Percentiles rank a stretch among this genome's conserved stretches.
Conservation (phyloP, 1,284 basidiomycete genomes). For the Pseudozyma sp. region DNA sequence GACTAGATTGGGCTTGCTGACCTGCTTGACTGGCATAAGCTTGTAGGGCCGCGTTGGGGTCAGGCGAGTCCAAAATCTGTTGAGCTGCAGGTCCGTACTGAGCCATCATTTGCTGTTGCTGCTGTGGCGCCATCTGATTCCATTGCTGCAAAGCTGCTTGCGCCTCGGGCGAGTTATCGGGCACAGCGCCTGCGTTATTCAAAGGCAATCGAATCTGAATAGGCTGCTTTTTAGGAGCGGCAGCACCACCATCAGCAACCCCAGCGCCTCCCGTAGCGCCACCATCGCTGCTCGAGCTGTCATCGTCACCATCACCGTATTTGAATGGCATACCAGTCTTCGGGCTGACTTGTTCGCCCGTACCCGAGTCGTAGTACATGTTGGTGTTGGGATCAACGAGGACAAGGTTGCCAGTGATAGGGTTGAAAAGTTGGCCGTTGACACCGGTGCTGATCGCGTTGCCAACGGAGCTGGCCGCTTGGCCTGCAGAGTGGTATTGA, state of each 20-base stretch:
- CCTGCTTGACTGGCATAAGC: slow-evolving; percentile 17
- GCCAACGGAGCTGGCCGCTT: slow-evolving; percentile 30
- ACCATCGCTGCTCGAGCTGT: not conserved
- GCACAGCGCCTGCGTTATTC: slow-evolving; percentile 12
- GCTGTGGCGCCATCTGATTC: slow-evolving; percentile 29
- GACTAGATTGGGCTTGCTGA: slow-evolving; percentile 5
- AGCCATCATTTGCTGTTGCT: slow-evolving; percentile 36
- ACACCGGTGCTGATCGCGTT: slow-evolving; percentile 39
- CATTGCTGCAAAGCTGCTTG: slow-evolving; percentile 34
- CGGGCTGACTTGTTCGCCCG: slow-evolving; percentile 34
- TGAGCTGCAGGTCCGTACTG: slow-evolving; percentile 24
- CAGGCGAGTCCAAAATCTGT: slow-evolving; percentile 32
- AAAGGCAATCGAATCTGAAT: slow-evolving; percentile 12
- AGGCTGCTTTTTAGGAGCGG: slow-evolving; percentile 1
- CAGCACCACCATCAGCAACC: not conserved
- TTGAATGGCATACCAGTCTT: slow-evolving; percentile 41
- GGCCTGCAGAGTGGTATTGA: slow-evolving; percentile 24
- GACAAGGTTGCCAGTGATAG: slow-evolving; percentile 30
- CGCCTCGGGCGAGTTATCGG: slow-evolving; percentile 20
- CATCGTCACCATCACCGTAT: slow-evolving; percentile 10
- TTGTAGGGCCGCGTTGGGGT: slow-evolving; percentile 31
- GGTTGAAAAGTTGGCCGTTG: slow-evolving; percentile 45
- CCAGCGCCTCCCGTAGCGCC: not conserved
- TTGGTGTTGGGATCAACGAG: slow-evolving; percentile 27
- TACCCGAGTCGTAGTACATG: slow-evolving; percentile 35